Evolutionary conservation across 768 basidiomycete genomes (phyloP).

Genomic region (Hirschioporus abietinus): DNA sequence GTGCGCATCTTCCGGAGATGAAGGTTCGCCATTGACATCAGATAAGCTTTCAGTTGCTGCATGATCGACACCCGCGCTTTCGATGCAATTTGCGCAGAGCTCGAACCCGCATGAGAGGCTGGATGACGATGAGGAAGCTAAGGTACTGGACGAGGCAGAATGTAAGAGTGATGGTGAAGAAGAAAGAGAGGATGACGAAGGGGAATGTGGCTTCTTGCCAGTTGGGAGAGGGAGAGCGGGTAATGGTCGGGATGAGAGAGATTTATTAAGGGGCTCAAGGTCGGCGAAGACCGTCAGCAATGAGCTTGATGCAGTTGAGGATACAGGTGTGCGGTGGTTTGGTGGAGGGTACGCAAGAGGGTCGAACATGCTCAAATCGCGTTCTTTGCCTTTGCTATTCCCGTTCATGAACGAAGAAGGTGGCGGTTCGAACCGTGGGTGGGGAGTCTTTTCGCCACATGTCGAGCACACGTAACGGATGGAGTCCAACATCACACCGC

Average conservation of each 20-base stretch:
- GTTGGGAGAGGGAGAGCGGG: conserved; percentile 1
- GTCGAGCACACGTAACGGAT: conserved; percentile 87
- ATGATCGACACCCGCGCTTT: conserved; percentile 72
- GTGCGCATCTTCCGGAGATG: conserved; percentile 50
- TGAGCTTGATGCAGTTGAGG: conserved; percentile 17
- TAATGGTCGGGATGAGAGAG: background rate
- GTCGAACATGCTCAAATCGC: conserved; percentile 9
- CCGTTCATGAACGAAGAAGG: conserved; percentile 1
- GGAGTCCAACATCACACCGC: conserved; percentile 67
- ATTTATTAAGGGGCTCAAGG: background rate
- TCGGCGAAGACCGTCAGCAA: conserved; percentile 6
- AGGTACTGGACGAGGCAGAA: background rate
- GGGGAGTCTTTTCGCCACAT: conserved; percentile 73
- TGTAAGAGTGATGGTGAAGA: conserved; percentile 10
- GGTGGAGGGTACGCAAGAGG: conserved; percentile 30
- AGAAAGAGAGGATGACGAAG: conserved; percentile 21
- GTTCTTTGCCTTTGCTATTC: conserved; percentile 44
- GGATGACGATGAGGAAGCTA: background rate
- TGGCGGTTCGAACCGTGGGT: conserved; percentile 6
- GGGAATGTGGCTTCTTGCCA: conserved; percentile 12
- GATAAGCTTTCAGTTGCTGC: conserved; percentile 35
- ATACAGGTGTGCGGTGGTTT: conserved; percentile 26
- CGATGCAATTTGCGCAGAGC: conserved; percentile 77
- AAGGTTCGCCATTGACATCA: conserved; percentile 29
- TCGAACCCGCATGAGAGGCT: conserved; percentile 55